These are phyloP conservation scores for Datura wrightii DNA, from an alignment of 257 asterid species.

Conservation along the genomic window DNA sequence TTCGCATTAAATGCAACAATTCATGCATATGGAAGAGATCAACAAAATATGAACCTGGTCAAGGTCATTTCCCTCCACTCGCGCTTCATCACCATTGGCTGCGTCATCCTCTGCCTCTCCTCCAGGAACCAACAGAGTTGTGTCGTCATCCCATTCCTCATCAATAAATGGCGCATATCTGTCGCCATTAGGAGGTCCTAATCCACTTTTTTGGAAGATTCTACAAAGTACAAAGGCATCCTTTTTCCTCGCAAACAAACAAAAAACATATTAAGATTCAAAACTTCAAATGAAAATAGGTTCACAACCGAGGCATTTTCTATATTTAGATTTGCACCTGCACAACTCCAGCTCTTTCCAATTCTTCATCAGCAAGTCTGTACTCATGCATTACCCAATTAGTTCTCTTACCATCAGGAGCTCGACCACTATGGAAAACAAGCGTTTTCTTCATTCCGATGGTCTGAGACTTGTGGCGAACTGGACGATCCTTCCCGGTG, in stretches of 20 bases:
- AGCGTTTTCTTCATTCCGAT: conserved; percentile 95
- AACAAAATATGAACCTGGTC: conserved; percentile 62
- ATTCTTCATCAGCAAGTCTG: conserved; percentile 75
- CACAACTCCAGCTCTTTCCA: conserved; percentile 73
- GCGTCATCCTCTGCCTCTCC: conserved; percentile 75
- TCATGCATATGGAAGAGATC: neutral
- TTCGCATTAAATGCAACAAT: neutral
- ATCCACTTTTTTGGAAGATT: conserved; percentile 92
- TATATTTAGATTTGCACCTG: conserved; percentile 57
- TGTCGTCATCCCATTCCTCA: conserved; percentile 92
- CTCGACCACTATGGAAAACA: conserved; percentile 91
- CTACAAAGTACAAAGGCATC: conserved; percentile 95
- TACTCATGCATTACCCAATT: conserved; percentile 99
- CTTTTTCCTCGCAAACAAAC: conserved; percentile 63
- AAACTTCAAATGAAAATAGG: conserved; percentile 24
- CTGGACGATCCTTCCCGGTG: conserved; percentile 86
- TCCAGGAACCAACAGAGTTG: conserved; percentile 63
- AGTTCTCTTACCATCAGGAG: conserved; percentile 94
- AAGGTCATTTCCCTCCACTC: conserved; percentile 50
- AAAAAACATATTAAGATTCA: conserved; percentile 47
- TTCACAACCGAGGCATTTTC: neutral
- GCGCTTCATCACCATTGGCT: conserved; percentile 75
- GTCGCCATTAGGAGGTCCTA: conserved; percentile 96
- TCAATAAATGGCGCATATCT: conserved; percentile 95
- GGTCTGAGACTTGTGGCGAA: conserved; percentile 63